Evolutionary conservation across 2,329 filamentous ascomycete species (phyloP), one percentile per base, ranked within the genome.

Genomic region (Penicillium aurantiogriseum): DNA sequence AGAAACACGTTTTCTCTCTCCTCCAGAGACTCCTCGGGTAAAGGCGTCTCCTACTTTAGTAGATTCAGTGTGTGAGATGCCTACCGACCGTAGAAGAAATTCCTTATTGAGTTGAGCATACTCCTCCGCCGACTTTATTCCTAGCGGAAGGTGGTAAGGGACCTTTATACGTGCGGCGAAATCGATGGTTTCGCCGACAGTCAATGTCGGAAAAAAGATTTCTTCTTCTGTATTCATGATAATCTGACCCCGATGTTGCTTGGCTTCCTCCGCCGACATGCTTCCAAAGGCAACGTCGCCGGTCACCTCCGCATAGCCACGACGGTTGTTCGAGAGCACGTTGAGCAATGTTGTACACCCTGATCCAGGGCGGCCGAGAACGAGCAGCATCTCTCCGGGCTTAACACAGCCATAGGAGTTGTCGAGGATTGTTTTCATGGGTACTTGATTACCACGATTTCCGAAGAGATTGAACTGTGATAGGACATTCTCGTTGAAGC

Each of bases 271-370:
- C 7, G 69, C 61, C 33, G 63, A 64, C 55, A 83, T 73, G 8
- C 70, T 70, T 0, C 81, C 86, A 62, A 81, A 88, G 36, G 75
- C 72, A 2, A 88, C 79, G 45, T 87, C 80, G 0, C 86, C 87
- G 0, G 77, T 69, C 4, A 89, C 79, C 0, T 76, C 76, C 36
- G 80, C 77, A 62, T 82, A 89, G 5, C 86, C 86, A 7, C 71
- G 73, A 38, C 86, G 76, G 54, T 83, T 80, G 66, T 90, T 90
- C 46, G 85, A 80, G 9, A 91, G 77, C 62, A 88, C 77, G 63
- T 88, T 90, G 42, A 91, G 77, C 10, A 91, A 78, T 0, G 87
- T 88, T 0, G 87, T 88, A 70, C 88, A 91, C 31, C 87, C 87
- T 11, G 38, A 19, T 11, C n/a, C 38, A 2, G 38, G 38, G 2